Evolutionary conservation across 2,329 filamentous ascomycete genomes (phyloP).

Genomic region (Aspergillus terreus): DNA sequence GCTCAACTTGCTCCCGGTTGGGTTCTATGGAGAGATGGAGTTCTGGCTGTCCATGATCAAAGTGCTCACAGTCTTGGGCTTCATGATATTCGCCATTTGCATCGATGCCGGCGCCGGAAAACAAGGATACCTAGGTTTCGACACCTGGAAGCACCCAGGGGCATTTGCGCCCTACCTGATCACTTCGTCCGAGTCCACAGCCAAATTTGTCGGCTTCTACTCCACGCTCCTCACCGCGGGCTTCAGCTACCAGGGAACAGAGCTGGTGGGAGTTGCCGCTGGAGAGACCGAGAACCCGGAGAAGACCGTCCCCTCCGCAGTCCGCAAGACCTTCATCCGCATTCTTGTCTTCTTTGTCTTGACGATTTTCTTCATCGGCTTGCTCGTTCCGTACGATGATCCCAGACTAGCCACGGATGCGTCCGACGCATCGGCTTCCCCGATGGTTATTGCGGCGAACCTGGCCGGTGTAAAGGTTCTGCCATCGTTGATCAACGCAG

Average conservation of each 20-base stretch:
- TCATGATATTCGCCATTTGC: conserved; percentile 72
- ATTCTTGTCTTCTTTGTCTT: conserved; percentile 57
- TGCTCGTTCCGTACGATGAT: conserved; percentile 64
- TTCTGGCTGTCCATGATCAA: conserved; percentile 70
- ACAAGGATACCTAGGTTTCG: conserved; percentile 68
- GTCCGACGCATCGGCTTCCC: conserved; percentile 26
- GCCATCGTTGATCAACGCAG: conserved; percentile 35
- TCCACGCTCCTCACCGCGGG: conserved; percentile 42
- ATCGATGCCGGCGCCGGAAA: conserved; percentile 67
- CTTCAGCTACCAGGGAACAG: conserved; percentile 54
- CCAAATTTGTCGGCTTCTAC: conserved; percentile 61
- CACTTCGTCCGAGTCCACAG: conserved; percentile 54
- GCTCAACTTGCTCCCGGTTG: conserved; percentile 67
- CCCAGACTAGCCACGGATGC: conserved; percentile 41
- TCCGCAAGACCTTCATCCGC: conserved; percentile 69
- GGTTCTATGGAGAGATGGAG: conserved; percentile 68
- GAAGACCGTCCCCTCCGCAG: conserved; percentile 66
- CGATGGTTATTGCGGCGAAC: conserved; percentile 39
- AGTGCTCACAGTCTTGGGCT: conserved; percentile 73
- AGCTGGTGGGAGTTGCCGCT: conserved; percentile 70
- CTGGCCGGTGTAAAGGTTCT: conserved; percentile 31
- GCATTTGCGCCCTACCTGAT: conserved; percentile 64
- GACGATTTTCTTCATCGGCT: conserved; percentile 60
- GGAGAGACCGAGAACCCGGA: conserved; percentile 70
- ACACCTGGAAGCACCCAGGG: conserved; percentile 65